Evolutionary conservation across 2,329 filamentous ascomycete genomes (phyloP), one percentile per base, ranked within the genome.

Genomic region (Neocucurbitaria cava): DNA sequence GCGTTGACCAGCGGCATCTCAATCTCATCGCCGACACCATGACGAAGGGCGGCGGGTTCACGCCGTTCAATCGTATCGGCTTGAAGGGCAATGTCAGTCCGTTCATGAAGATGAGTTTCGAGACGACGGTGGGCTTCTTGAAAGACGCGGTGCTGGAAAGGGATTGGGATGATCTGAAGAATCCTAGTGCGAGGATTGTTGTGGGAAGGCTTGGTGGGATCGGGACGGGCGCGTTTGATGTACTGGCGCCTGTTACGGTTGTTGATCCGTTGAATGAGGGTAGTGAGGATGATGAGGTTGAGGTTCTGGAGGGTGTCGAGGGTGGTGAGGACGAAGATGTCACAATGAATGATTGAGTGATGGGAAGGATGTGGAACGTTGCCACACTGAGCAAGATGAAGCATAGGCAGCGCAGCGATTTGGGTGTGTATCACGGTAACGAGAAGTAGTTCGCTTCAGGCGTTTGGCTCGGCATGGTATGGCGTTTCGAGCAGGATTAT

Each of bases 101-200:
- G 0, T 94, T 99, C 66, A 94, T 95, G 78, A 98, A 98, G 84
- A 98, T 98, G 94, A 96, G 91, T 76, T 99, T 98, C 79, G 95
- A 99, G 84, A 99, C 95, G 3, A 99, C 95, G 2, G 85, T 98
- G 35, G 89, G 90, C 0, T 97, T 97, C 81, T 82, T 99, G 69
- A 93, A 90, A 76, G 95, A 98, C 72, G 93, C 95, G 1, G 89
- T 97, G 23, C 81, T 96, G 53, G 92, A 96, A 70, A 88, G 91
- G 45, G 95, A 98, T 76, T 91, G 87, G 83, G 95, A 99, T 76
- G 90, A 95, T 68, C 80, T 99, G 56, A 87, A 84, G 55, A 92
- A 89, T 56, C 95, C 96, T 0, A 95, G 90, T 75, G 89, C 91
- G 59, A 85, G 94, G 54, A 90, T 99, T 68, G 93, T 98, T 44